A percentile compares a stretch with the other conserved stretches of the same genome.
phyloP scores from a whole-genome alignment of 2,329 filamentous ascomycete genomes.

The Aspergillus terreus region DNA sequence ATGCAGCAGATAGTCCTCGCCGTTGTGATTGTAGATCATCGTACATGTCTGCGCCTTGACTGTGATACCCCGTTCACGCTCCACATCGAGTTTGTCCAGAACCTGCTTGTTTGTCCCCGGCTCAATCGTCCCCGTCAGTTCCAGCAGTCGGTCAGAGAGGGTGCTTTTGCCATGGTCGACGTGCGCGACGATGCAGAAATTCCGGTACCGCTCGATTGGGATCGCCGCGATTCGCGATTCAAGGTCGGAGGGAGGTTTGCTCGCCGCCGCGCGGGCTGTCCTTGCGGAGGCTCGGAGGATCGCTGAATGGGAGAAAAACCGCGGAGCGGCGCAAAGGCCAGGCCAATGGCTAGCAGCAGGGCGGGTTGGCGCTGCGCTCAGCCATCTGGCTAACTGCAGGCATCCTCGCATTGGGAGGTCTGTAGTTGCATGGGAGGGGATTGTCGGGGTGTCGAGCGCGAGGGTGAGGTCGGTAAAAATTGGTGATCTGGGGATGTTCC shows the following conservation, averaged over 20 bases:
- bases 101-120: slow-evolving; percentile 89
- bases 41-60: slow-evolving; percentile 98
- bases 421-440: slow-evolving; percentile 29
- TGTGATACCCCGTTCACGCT: slow-evolving; percentile 92
- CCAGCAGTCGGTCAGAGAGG: slow-evolving; percentile 84
- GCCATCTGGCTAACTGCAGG: slow-evolving; percentile 45
- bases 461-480: neutral
- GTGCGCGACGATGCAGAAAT: slow-evolving; percentile 98
- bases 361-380: slow-evolving; percentile 38
- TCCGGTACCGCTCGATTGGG: slow-evolving; percentile 61
- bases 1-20: slow-evolving; percentile 86
- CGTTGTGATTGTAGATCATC: slow-evolving; percentile 88
- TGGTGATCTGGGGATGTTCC: neutral
- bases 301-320: neutral
- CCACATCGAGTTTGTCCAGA: slow-evolving; percentile 93
- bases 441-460: slow-evolving; percentile 1
- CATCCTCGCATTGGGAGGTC: slow-evolving; percentile 45
- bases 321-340: slow-evolving; percentile 32
- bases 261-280: slow-evolving; percentile 9
- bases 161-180: slow-evolving; percentile 99
- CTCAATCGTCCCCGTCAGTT: slow-evolving; percentile 89
- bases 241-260: slow-evolving; percentile 44
- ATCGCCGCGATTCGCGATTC: slow-evolving; percentile 55
- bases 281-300: neutral
- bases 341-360: slow-evolving; percentile 26